Conservation (phyloP, 202 grass and related monocot species). For the Schoenoplectus tabernaemontani region DNA sequence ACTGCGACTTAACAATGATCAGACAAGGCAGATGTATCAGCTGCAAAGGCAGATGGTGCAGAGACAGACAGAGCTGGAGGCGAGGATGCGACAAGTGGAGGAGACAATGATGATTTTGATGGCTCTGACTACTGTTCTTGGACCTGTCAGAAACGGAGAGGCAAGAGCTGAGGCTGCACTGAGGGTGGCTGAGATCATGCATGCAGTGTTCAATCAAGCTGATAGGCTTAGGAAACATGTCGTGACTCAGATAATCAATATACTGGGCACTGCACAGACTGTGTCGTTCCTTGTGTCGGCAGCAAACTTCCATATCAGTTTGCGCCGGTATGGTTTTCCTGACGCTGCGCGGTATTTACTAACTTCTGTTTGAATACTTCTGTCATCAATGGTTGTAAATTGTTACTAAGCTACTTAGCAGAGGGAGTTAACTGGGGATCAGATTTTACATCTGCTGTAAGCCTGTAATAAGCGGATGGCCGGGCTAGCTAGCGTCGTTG, state of each 20-base stretch:
- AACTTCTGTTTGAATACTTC: no score
- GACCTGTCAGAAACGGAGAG: slow-evolving; percentile 1
- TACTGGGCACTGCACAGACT: slow-evolving; percentile 1
- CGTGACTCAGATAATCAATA: background rate
- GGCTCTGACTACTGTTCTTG: background rate
- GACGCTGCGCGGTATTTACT: no score
- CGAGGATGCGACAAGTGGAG: background rate
- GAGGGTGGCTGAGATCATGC: background rate
- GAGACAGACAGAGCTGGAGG: background rate
- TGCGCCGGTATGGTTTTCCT: background rate
- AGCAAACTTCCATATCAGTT: background rate
- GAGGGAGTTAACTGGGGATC: no score
- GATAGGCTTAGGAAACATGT: background rate
- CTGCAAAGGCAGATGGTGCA: background rate
- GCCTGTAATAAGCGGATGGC: no score
- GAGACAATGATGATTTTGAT: background rate
- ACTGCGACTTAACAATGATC: background rate
- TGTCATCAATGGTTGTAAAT: no score
- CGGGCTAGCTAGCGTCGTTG: no score
- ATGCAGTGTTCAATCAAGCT: background rate
- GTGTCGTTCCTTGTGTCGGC: background rate
- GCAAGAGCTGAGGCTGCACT: background rate
- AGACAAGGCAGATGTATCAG: background rate
- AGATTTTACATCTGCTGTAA: no score
- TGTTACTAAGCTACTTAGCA: no score